A percentile compares a stretch with the other conserved stretches of the same genome.
These are phyloP conservation scores for Cyberlindnera subsufficiens DNA, from an alignment of 805 yeast genomes.

Conservation along the genomic window DNA sequence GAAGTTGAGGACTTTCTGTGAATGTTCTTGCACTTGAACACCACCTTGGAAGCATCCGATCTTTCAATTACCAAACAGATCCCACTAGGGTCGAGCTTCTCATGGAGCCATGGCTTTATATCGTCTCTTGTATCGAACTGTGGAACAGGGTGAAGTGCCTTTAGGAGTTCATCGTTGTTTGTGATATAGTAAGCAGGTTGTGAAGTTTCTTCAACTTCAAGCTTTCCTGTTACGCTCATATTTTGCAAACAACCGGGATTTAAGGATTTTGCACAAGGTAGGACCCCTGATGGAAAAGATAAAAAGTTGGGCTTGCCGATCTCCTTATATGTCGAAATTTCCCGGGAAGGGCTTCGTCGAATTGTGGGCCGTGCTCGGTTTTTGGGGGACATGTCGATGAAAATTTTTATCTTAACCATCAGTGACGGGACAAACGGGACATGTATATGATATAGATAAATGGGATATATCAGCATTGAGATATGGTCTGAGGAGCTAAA, in stretches of 20 bases:
- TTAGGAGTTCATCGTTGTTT: slow-evolving; percentile 19
- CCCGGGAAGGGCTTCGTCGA: neutral
- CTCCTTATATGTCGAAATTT: neutral
- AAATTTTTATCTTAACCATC: slow-evolving; percentile 24
- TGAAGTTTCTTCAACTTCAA: too few species aligned
- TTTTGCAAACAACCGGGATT: too few species aligned
- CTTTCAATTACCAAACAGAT: slow-evolving; percentile 26
- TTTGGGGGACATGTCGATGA: slow-evolving; percentile 2
- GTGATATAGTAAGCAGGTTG: slow-evolving; percentile 9
- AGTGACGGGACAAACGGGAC: slow-evolving; percentile 2
- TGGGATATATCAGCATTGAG: too few species aligned
- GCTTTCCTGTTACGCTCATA: too few species aligned
- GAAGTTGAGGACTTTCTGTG: slow-evolving; percentile 19
- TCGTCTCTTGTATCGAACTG: slow-evolving; percentile 19
- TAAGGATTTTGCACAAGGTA: too few species aligned
- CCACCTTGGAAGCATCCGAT: slow-evolving; percentile 26
- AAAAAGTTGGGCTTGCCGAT: neutral
- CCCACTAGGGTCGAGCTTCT: slow-evolving; percentile 16
- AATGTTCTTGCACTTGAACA: slow-evolving; percentile 28
- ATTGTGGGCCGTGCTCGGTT: neutral
- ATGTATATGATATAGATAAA: too few species aligned
- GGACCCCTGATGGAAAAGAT: slow-evolving; percentile 11
- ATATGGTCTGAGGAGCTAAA: too few species aligned
- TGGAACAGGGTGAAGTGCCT: slow-evolving; percentile 23
- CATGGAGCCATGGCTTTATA: slow-evolving; percentile 24